phyloP scores from a whole-genome alignment of 2,329 filamentous ascomycete species.

The Aspergillus texensis region DNA sequence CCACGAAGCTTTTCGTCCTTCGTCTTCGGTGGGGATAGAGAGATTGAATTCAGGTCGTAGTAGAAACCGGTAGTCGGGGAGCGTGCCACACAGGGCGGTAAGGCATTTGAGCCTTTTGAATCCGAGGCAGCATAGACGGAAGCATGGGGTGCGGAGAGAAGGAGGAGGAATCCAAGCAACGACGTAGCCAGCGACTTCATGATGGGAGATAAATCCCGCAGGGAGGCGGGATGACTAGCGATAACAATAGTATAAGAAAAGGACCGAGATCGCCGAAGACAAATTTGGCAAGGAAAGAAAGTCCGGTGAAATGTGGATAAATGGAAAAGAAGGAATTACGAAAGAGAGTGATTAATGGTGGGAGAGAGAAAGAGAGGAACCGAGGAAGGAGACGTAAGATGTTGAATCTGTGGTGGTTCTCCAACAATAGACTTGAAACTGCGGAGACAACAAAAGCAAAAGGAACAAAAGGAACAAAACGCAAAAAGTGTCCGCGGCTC shows the following conservation, averaged over 20 bases:
- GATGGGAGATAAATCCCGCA: constrained; percentile 17
- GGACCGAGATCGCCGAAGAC: background rate
- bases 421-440: constrained; percentile 1
- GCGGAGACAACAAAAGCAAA: background rate
- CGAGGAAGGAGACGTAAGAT: background rate
- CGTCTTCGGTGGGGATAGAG: constrained; percentile 50
- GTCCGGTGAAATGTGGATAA: background rate
- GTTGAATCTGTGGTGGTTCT: background rate
- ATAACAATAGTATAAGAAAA: constrained; percentile 8
- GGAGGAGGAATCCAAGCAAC: constrained; percentile 33
- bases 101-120: constrained; percentile 44
- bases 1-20: constrained; percentile 44
- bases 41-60: constrained; percentile 64
- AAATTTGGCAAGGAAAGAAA: background rate
- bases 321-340: background rate
- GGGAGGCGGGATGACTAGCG: constrained; percentile 9
- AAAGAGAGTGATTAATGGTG: background rate
- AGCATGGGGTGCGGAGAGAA: constrained; percentile 36
- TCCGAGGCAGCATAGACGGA: constrained; percentile 39
- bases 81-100: constrained; percentile 63
- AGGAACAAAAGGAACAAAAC: background rate
- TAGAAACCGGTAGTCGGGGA: constrained; percentile 64
- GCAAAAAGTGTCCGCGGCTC: constrained; percentile 1
- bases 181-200: constrained; percentile 41
- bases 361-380: background rate